These are phyloP conservation scores for Naganishia friedmannii DNA, from an alignment of 768 basidiomycete genomes.

Conservation along the genomic window DNA sequence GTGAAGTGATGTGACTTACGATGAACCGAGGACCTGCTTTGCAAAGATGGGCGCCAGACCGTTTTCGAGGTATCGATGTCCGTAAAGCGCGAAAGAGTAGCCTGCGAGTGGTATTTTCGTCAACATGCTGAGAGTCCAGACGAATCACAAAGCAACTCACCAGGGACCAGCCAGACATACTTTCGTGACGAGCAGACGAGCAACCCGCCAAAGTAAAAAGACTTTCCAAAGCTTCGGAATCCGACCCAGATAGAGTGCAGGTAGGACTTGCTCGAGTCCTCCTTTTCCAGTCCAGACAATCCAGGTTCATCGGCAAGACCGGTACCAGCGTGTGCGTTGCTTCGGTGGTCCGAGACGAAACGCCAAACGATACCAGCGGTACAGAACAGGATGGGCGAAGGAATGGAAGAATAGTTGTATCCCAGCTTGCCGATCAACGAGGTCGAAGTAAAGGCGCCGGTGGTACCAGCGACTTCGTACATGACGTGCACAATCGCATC, in stretches of 20 bases:
- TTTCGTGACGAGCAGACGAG: conserved; percentile 28
- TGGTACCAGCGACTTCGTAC: conserved; percentile 48
- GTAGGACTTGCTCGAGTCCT: conserved; percentile 21
- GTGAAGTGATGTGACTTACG: not conserved
- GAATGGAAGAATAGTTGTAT: conserved; percentile 40
- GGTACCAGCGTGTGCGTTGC: not conserved
- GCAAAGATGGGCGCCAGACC: conserved; percentile 42
- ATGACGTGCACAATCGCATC: conserved; percentile 42
- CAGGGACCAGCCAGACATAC: conserved; percentile 33
- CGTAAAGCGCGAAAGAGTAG: conserved; percentile 39
- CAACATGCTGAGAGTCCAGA: not conserved
- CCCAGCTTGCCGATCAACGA: conserved; percentile 41
- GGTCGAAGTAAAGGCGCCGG: conserved; percentile 43
- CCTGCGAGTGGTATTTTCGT: not conserved
- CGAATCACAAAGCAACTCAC: not conserved
- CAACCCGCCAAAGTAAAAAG: conserved; percentile 31
- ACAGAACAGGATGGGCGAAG: conserved; percentile 39
- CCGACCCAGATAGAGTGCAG: conserved; percentile 32
- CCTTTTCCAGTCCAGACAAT: conserved; percentile 23
- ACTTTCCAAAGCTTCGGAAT: conserved; percentile 31
- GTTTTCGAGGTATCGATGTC: conserved; percentile 41
- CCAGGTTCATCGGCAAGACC: conserved; percentile 6
- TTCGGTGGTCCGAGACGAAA: conserved; percentile 31
- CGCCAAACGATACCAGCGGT: conserved; percentile 38
- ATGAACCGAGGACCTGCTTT: conserved; percentile 36